Evolutionary conservation across 2,329 filamentous ascomycete genomes (phyloP), one percentile per base, ranked within the genome.

Genomic region (Aspergillus sp.): DNA sequence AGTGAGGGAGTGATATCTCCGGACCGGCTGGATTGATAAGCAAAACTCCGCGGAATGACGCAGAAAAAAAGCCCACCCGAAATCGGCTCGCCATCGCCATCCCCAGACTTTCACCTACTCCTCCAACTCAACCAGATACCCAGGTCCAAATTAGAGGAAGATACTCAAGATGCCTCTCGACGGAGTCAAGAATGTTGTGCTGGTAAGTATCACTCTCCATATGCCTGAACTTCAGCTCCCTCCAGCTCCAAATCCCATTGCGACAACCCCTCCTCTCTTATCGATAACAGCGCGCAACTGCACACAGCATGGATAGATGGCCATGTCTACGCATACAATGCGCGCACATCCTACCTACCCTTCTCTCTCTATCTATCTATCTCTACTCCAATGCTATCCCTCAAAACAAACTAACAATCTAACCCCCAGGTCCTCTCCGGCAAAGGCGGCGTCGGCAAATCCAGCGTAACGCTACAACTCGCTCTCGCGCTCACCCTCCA

Each of bases 401-500:
- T 12, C 13, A 41, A 39, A 21, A 7, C 4, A 51, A 30, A 61
- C 63, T 51, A 56, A 68, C 45, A 52, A 60, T 28, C 55, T 58
- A 23, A 63, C 39, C 9, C 23, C 28, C 38, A 86, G 81, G 85
- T 94, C 64, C 89, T 99, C 51, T 98, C 95, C 12, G 95, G 95
- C 69, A 99, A 99, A 84, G 95, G 95, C 72, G 95, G 95, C 69
- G 95, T 99, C 19, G 95, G 95, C 60, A 99, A 99, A 82, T 98
- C 94, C 47, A 97, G 92, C 55, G 89, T 97, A n/a, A 98, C 95
- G 0, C 96, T 94, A 1, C 95, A 99, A 76, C 88, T 99, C 15
- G 95, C 95, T 8, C 86, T 99, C 39, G 92, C 93, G 0, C 87
- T 99, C 32, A 89, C 92, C 2, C 85, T 95, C 1, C 87, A 91